These are phyloP conservation scores for Cadophora malorum DNA, from an alignment of 2,329 filamentous ascomycete species.

Conservation along the genomic window DNA sequence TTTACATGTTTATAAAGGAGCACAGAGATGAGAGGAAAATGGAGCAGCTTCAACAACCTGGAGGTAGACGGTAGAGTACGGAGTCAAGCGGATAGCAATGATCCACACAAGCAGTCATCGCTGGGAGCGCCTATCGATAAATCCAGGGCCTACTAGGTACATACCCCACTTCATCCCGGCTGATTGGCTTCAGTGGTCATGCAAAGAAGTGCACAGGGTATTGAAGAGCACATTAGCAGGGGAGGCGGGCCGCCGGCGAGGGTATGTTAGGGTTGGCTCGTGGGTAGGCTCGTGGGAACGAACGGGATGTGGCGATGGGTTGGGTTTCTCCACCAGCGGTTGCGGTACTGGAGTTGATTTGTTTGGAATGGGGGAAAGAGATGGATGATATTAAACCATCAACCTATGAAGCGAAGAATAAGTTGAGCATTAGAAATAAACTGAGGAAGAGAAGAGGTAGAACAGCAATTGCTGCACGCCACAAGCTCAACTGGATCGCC, in stretches of 20 bases:
- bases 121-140: conserved; percentile 19
- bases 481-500: not conserved
- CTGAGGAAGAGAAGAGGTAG: not conserved
- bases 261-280: not conserved
- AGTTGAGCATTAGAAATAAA: too few relatives aligned
- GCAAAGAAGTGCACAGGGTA: not conserved
- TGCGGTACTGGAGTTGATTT: not conserved
- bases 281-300: not conserved
- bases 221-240: not conserved
- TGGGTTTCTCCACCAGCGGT: conserved; percentile 14
- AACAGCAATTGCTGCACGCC: not conserved
- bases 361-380: not conserved
- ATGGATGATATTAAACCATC: too few relatives aligned
- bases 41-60: not conserved
- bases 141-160: not conserved
- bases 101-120: conserved; percentile 17
- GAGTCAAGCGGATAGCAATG: not conserved
- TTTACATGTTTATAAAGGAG: too few relatives aligned
- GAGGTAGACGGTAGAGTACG: not conserved
- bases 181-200: conserved; percentile 5
- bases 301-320: not conserved
- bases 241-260: conserved; percentile 2
- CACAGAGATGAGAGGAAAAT: not conserved
- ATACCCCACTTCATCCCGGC: not conserved
- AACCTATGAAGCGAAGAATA: too few relatives aligned